Conservation (phyloP, 2,329 filamentous ascomycete species). For the Fusarium tricinctum region DNA sequence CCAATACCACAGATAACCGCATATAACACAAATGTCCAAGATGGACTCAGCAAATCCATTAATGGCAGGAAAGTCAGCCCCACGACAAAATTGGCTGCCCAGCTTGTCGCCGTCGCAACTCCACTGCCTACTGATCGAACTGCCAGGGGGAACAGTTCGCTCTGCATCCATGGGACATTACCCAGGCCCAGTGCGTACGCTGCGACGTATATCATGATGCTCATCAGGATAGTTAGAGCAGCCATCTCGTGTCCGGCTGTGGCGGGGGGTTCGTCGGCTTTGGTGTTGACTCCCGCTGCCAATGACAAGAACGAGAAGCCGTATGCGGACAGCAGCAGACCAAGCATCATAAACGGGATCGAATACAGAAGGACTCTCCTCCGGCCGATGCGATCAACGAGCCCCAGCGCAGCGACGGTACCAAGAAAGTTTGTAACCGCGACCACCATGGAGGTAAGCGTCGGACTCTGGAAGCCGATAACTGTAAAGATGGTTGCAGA, state of each 20-base stretch:
- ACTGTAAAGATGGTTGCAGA: conserved; percentile 85
- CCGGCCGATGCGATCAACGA: conserved; percentile 85
- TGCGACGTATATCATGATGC: conserved; percentile 87
- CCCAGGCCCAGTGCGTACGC: conserved; percentile 89
- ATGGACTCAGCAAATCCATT: conserved; percentile 81
- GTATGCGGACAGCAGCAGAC: conserved; percentile 77
- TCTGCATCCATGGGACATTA: conserved; percentile 96
- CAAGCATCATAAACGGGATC: conserved; percentile 84
- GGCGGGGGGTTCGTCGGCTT: conserved; percentile 37
- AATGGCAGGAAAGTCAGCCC: conserved; percentile 90
- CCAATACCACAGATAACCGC: conserved; percentile 76
- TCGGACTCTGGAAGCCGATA: conserved; percentile 83
- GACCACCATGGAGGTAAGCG: conserved; percentile 82
- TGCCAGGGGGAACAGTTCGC: conserved; percentile 85
- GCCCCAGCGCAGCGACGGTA: conserved; percentile 78
- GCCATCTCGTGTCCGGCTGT: conserved; percentile 51
- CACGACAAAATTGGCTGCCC: conserved; percentile 88
- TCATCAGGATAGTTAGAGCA: conserved; percentile 74
- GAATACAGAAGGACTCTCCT: conserved; percentile 85
- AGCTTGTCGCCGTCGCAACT: conserved; percentile 84
- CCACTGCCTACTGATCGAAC: conserved; percentile 81
- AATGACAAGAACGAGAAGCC: conserved; percentile 78
- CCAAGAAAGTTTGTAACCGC: conserved; percentile 87
- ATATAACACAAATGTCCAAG: conserved; percentile 87
- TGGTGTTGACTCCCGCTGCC: conserved; percentile 42